phyloP scores from a whole-genome alignment of 805 yeast genomes.

The Candida railenensis region DNA sequence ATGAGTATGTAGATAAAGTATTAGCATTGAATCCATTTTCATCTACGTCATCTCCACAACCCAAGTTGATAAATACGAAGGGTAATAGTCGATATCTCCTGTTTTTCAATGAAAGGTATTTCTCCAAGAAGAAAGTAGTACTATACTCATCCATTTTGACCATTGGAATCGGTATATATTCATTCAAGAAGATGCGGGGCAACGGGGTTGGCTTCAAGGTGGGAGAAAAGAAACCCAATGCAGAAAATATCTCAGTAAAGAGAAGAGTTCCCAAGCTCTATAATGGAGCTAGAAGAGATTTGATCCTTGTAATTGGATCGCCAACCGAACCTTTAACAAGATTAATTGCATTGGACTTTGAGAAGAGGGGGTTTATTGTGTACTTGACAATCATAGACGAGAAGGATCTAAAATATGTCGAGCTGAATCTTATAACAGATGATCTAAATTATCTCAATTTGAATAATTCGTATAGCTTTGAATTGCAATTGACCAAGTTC shows the following conservation, averaged over 20 bases:
- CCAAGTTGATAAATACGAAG: neutral
- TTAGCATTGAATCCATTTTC: conserved; percentile 5
- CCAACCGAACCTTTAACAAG: conserved; percentile 74
- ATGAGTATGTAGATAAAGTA: conserved; percentile 15
- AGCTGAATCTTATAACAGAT: conserved; percentile 55
- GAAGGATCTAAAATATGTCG: conserved; percentile 51
- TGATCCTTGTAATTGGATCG: conserved; percentile 71
- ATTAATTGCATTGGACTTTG: conserved; percentile 69
- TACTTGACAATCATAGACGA: conserved; percentile 72
- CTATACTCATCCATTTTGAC: conserved; percentile 16
- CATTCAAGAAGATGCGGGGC: neutral
- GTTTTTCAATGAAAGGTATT: conserved; percentile 1
- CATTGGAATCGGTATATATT: conserved; percentile 24
- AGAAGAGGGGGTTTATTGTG: conserved; percentile 77
- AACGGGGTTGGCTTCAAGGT: neutral
- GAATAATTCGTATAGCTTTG: conserved; percentile 44
- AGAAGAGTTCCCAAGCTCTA: conserved; percentile 62
- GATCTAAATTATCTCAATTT: conserved; percentile 70
- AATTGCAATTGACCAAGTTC: conserved; percentile 49
- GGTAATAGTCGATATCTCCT: neutral
- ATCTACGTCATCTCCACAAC: neutral
- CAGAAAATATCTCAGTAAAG: conserved; percentile 10
- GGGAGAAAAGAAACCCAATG: conserved; percentile 4
- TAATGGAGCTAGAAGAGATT: conserved; percentile 76
- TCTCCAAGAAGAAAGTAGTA: conserved; percentile 5